These are phyloP conservation scores for Xerocomus amazonicus DNA, from an alignment of 1,284 basidiomycete species.

Conservation along the genomic window DNA sequence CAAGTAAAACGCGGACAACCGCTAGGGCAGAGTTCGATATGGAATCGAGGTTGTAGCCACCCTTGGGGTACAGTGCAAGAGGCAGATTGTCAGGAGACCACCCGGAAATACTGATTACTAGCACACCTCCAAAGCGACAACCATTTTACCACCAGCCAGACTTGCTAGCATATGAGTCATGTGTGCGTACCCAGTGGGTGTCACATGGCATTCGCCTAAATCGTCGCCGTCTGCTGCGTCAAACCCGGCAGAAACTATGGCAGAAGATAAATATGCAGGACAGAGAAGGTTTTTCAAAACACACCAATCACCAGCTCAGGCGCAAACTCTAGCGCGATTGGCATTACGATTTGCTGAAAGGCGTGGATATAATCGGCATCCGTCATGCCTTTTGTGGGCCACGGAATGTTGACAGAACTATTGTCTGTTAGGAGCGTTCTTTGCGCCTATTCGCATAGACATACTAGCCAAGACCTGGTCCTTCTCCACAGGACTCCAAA, in stretches of 20 bases:
- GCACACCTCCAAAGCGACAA: slow-evolving; percentile 88
- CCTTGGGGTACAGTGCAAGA: slow-evolving; percentile 46
- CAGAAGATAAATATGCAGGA: background rate
- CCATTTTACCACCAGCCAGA: slow-evolving; percentile 86
- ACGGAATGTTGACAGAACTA: slow-evolving; percentile 94
- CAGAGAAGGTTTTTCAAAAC: slow-evolving; percentile 28
- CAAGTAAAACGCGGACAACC: slow-evolving; percentile 82
- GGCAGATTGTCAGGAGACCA: slow-evolving; percentile 5
- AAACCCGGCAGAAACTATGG: slow-evolving; percentile 91
- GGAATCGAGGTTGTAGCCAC: slow-evolving; percentile 92
- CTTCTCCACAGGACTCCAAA: slow-evolving; percentile 82
- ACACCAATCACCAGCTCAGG: slow-evolving; percentile 95
- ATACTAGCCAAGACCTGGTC: slow-evolving; percentile 79
- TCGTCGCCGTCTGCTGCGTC: slow-evolving; percentile 94
- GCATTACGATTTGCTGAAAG: slow-evolving; percentile 95
- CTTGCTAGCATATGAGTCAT: slow-evolving; percentile 96
- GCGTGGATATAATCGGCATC: slow-evolving; percentile 97
- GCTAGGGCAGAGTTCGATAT: slow-evolving; percentile 86
- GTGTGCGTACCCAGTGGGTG: slow-evolving; percentile 94
- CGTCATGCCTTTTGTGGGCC: slow-evolving; percentile 85
- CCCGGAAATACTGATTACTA: background rate
- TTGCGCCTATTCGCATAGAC: slow-evolving; percentile 33
- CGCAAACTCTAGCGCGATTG: slow-evolving; percentile 93
- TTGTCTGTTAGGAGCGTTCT: slow-evolving; percentile 12
- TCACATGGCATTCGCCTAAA: slow-evolving; percentile 87